These are phyloP conservation scores for Hypsizygus ulmarius DNA, from an alignment of 1,284 basidiomycete species.

Conservation along the genomic window DNA sequence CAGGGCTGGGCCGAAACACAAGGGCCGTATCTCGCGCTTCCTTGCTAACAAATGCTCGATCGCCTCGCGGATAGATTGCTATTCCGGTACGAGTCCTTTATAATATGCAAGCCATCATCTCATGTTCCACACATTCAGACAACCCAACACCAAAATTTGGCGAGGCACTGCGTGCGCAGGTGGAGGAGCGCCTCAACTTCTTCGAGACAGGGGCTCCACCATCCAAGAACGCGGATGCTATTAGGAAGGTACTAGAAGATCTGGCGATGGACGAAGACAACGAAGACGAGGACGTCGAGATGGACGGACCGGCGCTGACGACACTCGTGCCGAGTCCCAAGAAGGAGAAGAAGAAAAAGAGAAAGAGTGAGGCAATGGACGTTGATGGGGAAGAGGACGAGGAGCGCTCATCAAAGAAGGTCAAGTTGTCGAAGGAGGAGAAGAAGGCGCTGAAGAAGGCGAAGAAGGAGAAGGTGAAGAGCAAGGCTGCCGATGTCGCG, in stretches of 20 bases:
- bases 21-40: constrained; percentile 97
- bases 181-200: constrained; percentile 94
- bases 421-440: constrained; percentile 78
- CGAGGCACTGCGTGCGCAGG: constrained; percentile 89
- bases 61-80: constrained; percentile 97
- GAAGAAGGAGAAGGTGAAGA: constrained; percentile 61
- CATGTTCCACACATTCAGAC: constrained; percentile 42
- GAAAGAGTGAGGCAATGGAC: constrained; percentile 62
- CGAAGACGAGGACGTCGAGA: constrained; percentile 63
- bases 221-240: constrained; percentile 84
- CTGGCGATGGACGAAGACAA: constrained; percentile 76
- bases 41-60: constrained; percentile 99
- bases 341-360: constrained; percentile 63
- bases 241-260: constrained; percentile 83
- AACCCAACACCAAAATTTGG: constrained; percentile 92
- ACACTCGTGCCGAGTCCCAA: constrained; percentile 53
- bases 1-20: constrained; percentile 92
- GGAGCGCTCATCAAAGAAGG: constrained; percentile 62
- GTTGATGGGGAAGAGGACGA: constrained; percentile 59
- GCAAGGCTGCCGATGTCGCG: constrained; percentile 35
- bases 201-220: constrained; percentile 89
- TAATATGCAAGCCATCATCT: not conserved
- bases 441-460: constrained; percentile 80
- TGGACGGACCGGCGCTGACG: constrained; percentile 54
- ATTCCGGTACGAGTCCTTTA: constrained; percentile 58